Base-by-base conservation (phyloP, 306 rosid genomes). In the Lablab purpureus region DNA sequence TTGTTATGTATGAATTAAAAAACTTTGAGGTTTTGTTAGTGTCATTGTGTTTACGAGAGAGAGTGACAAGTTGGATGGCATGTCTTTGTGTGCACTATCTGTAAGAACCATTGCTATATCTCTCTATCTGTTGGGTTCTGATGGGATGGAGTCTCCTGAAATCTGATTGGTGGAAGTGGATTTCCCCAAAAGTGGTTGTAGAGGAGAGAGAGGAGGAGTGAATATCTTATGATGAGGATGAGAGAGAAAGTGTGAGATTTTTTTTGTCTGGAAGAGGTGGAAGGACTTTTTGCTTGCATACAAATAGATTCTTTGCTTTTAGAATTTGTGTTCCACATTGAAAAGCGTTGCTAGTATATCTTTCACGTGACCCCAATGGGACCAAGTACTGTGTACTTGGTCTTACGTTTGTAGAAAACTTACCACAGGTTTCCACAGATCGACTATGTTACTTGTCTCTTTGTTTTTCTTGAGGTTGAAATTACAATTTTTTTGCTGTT, bases 91-190 rank as follows among this genome's bases (percentile, higher is more conserved):
- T 59, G 28, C 27, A 17, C 68, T 27, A 13, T 59, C 41, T 32
- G 5, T 59, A 14, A 23, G 18, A 2, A 58, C 10, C 7, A 79
- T 76, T 36, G 25, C 71, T 70, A 75, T 70, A 64, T 82, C 74
- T 68, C 15, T 68, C 58, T 65, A 66, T 68, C 74, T 68, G 40
- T 22, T 67, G 36, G 36, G 13, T 5, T 80, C 86, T 84, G 79
- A 15, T 81, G 40, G 43, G 97, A 87, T 90, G 92, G 88, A 87
- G 91, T 81, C 81, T 87, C 76, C 64, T 85, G 87, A 27, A 79
- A 52, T 87, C 86, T 93, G 84, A 93, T 91, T 91, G 97, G 98
- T 34, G 69, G 83, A 34, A 36, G 22, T 56, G 87, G 98, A 93
- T 93, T 91, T 84, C 92, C 51, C 40, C 0, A 1, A 8, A 54